These are phyloP conservation scores for Poronia punctata DNA, from an alignment of 495 filamentous ascomycete species.

Conservation along the genomic window DNA sequence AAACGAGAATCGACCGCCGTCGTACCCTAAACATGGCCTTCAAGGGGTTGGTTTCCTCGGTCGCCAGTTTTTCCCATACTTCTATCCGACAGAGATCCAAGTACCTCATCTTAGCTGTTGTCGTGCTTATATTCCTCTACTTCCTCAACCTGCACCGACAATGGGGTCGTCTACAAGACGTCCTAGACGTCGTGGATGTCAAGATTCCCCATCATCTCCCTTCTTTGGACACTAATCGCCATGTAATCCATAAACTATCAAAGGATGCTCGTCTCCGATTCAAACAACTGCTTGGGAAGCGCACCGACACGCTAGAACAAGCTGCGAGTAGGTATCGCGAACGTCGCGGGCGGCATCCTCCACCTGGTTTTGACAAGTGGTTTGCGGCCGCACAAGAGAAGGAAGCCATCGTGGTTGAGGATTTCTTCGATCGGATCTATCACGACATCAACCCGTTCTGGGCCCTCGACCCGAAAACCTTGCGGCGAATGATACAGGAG, in stretches of 20 bases:
- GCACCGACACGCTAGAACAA: constrained; percentile 36
- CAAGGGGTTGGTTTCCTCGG: background rate
- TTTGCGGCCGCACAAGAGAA: constrained; percentile 47
- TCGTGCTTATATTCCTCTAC: constrained; percentile 3
- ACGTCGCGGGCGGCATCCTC: constrained; percentile 51
- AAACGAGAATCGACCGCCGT: too few relatives aligned
- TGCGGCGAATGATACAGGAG: constrained; percentile 36
- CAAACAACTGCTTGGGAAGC: constrained; percentile 20
- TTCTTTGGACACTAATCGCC: background rate
- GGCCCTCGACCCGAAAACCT: constrained; percentile 40
- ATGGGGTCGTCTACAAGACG: background rate
- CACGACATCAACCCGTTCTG: constrained; percentile 54
- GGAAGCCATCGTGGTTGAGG: constrained; percentile 49
- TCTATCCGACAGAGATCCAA: constrained; percentile 4
- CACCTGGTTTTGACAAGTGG: constrained; percentile 54
- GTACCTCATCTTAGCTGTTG: constrained; percentile 1
- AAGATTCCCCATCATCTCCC: background rate
- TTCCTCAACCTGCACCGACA: background rate
- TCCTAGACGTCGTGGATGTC: background rate
- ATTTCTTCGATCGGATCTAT: constrained; percentile 53
- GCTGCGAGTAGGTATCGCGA: constrained; percentile 45
- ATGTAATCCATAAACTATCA: constrained; percentile 1
- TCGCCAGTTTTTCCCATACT: background rate
- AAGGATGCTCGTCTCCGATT: constrained; percentile 2
- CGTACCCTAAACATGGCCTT: background rate